Base-by-base conservation (phyloP, 2,329 filamentous ascomycete genomes). In the Bretziella fagacearum region DNA sequence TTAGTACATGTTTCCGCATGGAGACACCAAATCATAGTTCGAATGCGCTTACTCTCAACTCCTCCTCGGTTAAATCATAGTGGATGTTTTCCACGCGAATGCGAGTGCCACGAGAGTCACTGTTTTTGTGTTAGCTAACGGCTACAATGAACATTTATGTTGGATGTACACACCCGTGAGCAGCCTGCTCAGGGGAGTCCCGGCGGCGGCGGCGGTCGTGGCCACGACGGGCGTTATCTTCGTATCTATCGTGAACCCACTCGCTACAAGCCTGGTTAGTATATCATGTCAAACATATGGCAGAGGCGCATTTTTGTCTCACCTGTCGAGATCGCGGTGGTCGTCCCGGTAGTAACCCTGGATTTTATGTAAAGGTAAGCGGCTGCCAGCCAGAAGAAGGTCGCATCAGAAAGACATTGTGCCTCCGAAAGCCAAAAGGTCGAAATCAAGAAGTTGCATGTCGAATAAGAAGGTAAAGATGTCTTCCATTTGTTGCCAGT, bases 191-290 rank as follows among this genome's bases (percentile, higher is more conserved):
- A 17, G 36, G 27, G 17, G 62, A 64, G 55, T 65, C 64, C 26
- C 40, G 23, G 49, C 63, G 61, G 36, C 64, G 62, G 55, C 65
- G 59, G 51, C 61, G 60, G 55, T 63, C 61, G 55, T 65, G 61
- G 55, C 54, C 59, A 53, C 63, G 56, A 59, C 64, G 63, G 58
- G 79, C 71, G 60, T 79, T 73, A 57, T 84, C 83, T 61, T 91
- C 83, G 60, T 77, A 93, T 60, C 79, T 83, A 65, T 93, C 84
- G 62, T 95, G 87, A 55, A 94, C 84, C 87, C 87, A 95, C 69
- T 93, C 86, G 59, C 84, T 84, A 39, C 25, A 4, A n/a, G 6
- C 13, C 15, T 26, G 13, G 3, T 42, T 10, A 42, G n/a, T 26
- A 42, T 26, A 23, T 29, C 15, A 15, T 11, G 17, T 29, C 30